A percentile compares a stretch with the other conserved stretches of the same genome.
These are phyloP conservation scores for Thalassiosira livingstoniorum DNA, from an alignment of 352 stramenopile species.

Conservation along the genomic window DNA sequence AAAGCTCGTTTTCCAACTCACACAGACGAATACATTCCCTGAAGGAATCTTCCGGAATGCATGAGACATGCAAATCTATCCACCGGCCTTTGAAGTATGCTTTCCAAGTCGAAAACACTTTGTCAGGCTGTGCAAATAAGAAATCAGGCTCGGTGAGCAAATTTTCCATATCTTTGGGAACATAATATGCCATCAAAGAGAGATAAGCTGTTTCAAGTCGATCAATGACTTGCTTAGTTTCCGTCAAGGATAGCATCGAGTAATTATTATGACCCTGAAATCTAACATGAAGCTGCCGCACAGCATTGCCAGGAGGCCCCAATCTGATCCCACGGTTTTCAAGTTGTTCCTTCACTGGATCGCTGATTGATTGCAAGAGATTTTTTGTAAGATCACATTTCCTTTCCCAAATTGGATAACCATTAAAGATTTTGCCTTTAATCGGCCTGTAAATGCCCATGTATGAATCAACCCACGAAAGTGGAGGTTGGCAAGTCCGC, in stretches of 20 bases:
- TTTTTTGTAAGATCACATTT: not conserved
- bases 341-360: conserved; percentile 8
- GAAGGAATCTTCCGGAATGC: conserved; percentile 34
- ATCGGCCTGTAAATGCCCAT: conserved; percentile 38
- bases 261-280: not conserved
- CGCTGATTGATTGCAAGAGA: conserved; percentile 15
- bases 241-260: not conserved
- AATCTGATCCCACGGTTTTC: conserved; percentile 29
- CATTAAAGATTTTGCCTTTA: conserved; percentile 6
- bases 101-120: conserved; percentile 39
- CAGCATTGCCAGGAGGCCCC: not conserved
- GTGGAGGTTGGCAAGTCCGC: conserved; percentile 15
- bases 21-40: conserved; percentile 13
- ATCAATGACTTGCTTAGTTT: not conserved
- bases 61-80: conserved; percentile 25
- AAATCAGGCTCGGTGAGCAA: conserved; percentile 21
- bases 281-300: conserved; percentile 6
- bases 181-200: conserved; percentile 1
- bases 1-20: not conserved
- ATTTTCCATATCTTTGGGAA: conserved; percentile 10
- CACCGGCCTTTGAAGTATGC: conserved; percentile 1
- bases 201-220: not conserved
- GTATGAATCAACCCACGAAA: conserved; percentile 23
- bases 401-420: conserved; percentile 43
- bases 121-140: conserved; percentile 24